Evolutionary conservation across 2,329 filamentous ascomycete species (phyloP), one percentile per base, ranked within the genome.

Genomic region (Paecilomyces dactylethromorphus): DNA sequence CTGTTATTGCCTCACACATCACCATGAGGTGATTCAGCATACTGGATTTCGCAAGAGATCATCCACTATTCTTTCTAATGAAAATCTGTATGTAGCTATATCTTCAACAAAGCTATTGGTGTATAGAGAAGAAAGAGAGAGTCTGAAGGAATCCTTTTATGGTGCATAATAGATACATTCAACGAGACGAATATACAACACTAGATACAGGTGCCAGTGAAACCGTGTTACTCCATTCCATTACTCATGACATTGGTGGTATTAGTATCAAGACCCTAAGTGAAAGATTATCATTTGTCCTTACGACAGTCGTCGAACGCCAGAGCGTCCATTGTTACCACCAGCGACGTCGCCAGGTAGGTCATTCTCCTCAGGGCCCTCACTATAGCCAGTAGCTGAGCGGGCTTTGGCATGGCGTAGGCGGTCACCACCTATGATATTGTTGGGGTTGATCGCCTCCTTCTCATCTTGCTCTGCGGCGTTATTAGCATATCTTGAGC

Each of bases 351-450:
- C 55, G 8, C 18, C 21, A 3, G 61, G 61, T 1, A 62, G 55
- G 13, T 63, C 59, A n/a, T 65, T 60, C 50, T 68, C 64, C 12
- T 26, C 32, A 0, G 61, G 58, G 2, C 61, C 62, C 29, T 68
- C 62, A 3, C 51, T 60, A n/a, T 67, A 64, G 10, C 15, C 18
- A 10, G 33, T 66, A 6, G 61, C 35, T 1, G 58, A 53, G 15
- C 62, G 59, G 1, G 66, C 61, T 45, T 58, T 56, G 2, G 59
- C 58, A 21, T 58, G 64, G 7, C 63, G 64, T 49, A 64, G 50
- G 3, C 62, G 55, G 18, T 65, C 62, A 3, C 60, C 59, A 7
- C 33, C 21, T 12, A 67, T 22, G 13, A 67, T 53, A n/a, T 68
- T 63, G 1, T 58, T 54, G 18, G 54, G 39, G 32, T 65, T 56